phyloP scores from a whole-genome alignment of 2,329 filamentous ascomycete genomes.

The Trichocomaceae sp. region DNA sequence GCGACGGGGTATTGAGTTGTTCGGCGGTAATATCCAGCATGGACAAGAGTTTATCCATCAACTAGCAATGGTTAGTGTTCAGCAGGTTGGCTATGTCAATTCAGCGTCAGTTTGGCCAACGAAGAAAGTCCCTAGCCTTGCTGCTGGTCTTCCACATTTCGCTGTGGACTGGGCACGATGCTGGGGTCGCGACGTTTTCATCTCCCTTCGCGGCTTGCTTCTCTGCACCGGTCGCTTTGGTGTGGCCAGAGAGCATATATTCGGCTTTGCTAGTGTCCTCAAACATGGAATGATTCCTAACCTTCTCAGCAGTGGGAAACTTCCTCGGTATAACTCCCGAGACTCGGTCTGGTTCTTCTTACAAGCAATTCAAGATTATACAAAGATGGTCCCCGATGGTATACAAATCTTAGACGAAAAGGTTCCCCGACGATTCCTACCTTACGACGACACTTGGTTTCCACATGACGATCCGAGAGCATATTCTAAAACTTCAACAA shows the following conservation, averaged over 20 bases:
- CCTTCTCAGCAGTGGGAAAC: slow-evolving; percentile 74
- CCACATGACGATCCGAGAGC: slow-evolving; percentile 70
- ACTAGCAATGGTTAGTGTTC: slow-evolving; percentile 83
- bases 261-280: slow-evolving; percentile 88
- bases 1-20: slow-evolving; percentile 68
- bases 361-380: slow-evolving; percentile 92
- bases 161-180: slow-evolving; percentile 89
- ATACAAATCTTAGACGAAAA: slow-evolving; percentile 65
- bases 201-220: slow-evolving; percentile 85
- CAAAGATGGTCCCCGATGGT: slow-evolving; percentile 72
- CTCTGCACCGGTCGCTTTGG: slow-evolving; percentile 81
- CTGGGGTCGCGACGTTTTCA: slow-evolving; percentile 97
- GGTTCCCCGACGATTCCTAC: slow-evolving; percentile 78
- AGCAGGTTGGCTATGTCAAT: slow-evolving; percentile 81
- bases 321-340: slow-evolving; percentile 87
- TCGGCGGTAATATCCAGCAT: slow-evolving; percentile 67
- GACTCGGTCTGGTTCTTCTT: slow-evolving; percentile 98
- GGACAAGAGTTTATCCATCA: slow-evolving; percentile 86
- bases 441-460: slow-evolving; percentile 96
- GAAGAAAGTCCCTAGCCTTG: slow-evolving; percentile 76
- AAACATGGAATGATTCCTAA: slow-evolving; percentile 99
- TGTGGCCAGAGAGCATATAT: slow-evolving; percentile 88
- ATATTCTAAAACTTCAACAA: slow-evolving; percentile 74
- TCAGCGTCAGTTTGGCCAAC: slow-evolving; percentile 86
- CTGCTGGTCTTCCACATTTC: slow-evolving; percentile 91